Evolutionary conservation across 2,329 filamentous ascomycete genomes (phyloP), one percentile per base, ranked within the genome.

Genomic region (Ceratocystis lukuohia): DNA sequence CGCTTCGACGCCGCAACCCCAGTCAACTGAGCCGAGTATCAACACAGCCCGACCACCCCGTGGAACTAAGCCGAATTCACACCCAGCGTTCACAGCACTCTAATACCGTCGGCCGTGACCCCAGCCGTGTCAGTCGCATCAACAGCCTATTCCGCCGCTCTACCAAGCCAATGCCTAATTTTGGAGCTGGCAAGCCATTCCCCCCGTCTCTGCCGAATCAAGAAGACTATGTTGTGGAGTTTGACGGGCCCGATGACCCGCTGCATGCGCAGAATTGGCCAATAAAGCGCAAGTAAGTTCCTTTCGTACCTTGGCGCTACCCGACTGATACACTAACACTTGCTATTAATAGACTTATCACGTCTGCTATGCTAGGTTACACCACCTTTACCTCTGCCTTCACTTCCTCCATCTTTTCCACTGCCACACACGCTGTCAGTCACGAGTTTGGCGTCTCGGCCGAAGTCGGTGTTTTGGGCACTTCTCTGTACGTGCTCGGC

Each of bases 231-330:
- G 88, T 91, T 0, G 88, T 92, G 56, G 88, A 91, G 74, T 96
- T 96, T 72, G 87, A 92, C 70, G 91, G 91, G 0, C 87, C 85
- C 1, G 81, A 91, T 69, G 91, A 96, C 72, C 91, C 91, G 1
- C 73, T 92, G 68, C 91, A 96, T 75, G 88, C 90, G 0, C 88
- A 93, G 76, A 96, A 96, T 74, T 96, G 91, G 91, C 81, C 88
- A 0, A 72, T 88, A 65, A 83, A 78, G 73, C 92, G 89, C 78
- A 96, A 96, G 84, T 84, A 75, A 72, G 81, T 79, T 2, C 28
- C 20, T n/a, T 8, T 45, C n/a, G 63, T 20, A 48, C 33, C 44
- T 37, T 46, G 37, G 37, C 10, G 37, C 10, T 41, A 12, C 3
- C 37, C 37, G 12, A 4, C 37, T 15, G 37, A 4, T 15, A 12